Percentiles rank a stretch among this genome's conserved stretches.
These are phyloP conservation scores for Suillus weaverae DNA, from an alignment of 768 basidiomycete species.

Conservation along the genomic window DNA sequence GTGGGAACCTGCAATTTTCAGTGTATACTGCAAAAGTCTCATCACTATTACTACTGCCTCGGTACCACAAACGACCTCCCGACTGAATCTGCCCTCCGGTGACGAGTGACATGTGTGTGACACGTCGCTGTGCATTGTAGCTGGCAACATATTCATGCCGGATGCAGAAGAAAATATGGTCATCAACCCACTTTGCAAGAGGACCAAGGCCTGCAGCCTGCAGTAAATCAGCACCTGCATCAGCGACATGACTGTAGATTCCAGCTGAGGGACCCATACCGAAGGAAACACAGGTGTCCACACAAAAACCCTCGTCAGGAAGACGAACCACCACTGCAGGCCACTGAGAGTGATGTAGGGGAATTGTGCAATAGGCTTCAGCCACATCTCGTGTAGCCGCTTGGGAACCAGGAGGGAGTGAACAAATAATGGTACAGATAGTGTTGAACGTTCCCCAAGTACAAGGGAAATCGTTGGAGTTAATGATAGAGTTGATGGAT, in stretches of 20 bases:
- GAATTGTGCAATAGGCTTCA: conserved; percentile 27
- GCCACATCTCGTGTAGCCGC: conserved; percentile 26
- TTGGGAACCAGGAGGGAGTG: conserved; percentile 33
- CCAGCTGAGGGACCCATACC: conserved; percentile 25
- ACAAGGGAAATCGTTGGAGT: conserved; percentile 31
- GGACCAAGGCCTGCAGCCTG: conserved; percentile 24
- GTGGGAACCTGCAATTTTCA: conserved; percentile 27
- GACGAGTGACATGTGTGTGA: too few relatives aligned
- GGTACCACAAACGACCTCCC: conserved; percentile 28
- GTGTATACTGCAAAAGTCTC: conserved; percentile 30
- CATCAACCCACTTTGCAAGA: conserved; percentile 26
- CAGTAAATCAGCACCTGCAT: conserved; percentile 28
- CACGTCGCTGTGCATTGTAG: conserved; percentile 23
- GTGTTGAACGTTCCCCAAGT: conserved; percentile 44
- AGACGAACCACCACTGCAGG: conserved; percentile 19
- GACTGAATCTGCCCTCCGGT: background rate
- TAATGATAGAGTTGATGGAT: background rate
- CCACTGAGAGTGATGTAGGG: conserved; percentile 25
- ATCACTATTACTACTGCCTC: conserved; percentile 20
- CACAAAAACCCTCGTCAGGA: conserved; percentile 17
- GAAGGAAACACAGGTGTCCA: conserved; percentile 29
- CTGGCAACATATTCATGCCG: conserved; percentile 17
- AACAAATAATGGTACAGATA: conserved; percentile 21
- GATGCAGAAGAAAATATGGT: conserved; percentile 31
- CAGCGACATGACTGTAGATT: conserved; percentile 25